Conservation (phyloP, 2,329 filamentous ascomycete species). For the Thielaviopsis musarum region DNA sequence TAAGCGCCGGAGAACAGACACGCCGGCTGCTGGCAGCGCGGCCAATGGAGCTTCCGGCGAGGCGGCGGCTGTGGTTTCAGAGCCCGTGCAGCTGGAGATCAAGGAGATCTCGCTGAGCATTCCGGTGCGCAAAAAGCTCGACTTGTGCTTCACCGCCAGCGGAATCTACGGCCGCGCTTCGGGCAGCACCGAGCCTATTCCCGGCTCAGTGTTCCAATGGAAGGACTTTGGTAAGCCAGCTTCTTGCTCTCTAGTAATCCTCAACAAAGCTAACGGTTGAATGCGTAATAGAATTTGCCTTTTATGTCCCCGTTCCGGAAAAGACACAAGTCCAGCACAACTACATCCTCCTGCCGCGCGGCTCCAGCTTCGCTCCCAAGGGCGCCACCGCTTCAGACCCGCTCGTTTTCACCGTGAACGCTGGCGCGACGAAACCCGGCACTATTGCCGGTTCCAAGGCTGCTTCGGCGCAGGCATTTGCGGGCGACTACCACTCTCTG, state of each 20-base stretch:
- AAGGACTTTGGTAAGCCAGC: conserved; percentile 36
- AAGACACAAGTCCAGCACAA: conserved; percentile 50
- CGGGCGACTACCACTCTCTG: conserved; percentile 40
- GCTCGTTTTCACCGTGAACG: conserved; percentile 46
- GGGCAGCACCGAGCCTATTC: conserved; percentile 32
- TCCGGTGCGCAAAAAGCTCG: conserved; percentile 52
- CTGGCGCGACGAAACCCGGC: conserved; percentile 42
- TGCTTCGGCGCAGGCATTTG: conserved; percentile 32
- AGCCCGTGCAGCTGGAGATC: conserved; percentile 39
- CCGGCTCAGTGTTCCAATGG: conserved; percentile 42
- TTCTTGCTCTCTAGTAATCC: neutral
- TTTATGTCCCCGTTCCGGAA: conserved; percentile 47
- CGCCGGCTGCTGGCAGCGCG: conserved; percentile 14
- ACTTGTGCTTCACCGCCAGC: conserved; percentile 42
- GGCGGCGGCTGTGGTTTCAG: conserved; percentile 23
- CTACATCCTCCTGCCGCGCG: conserved; percentile 44
- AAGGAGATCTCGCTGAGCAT: conserved; percentile 52
- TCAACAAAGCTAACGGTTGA: conserved; percentile 5
- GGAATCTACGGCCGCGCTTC: conserved; percentile 40
- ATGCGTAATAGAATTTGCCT: conserved; percentile 34
- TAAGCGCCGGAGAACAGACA: conserved; percentile 37
- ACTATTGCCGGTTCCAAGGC: conserved; percentile 35
- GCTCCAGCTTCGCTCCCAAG: conserved; percentile 34
- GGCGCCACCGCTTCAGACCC: conserved; percentile 34
- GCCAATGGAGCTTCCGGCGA: conserved; percentile 18